phyloP scores from a whole-genome alignment of 768 basidiomycete genomes.

The Hypholoma sublateritium region DNA sequence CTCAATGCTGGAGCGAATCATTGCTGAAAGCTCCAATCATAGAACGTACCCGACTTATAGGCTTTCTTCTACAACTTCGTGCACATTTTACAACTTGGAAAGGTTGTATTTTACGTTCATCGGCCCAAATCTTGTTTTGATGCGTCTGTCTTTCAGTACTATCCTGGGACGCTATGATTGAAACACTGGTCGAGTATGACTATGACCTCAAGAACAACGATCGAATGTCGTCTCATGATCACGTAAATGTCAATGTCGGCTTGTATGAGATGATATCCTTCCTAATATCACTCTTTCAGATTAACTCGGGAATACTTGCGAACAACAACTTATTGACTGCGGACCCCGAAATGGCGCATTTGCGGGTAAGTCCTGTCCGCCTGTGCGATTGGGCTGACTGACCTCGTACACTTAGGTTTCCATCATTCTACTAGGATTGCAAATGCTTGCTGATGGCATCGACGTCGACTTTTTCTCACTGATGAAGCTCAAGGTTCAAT shows the following conservation, averaged over 20 bases:
- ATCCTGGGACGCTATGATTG: constrained; percentile 62
- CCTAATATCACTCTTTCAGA: not conserved
- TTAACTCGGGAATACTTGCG: not conserved
- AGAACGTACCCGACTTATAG: constrained; percentile 57
- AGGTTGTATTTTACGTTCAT: constrained; percentile 35
- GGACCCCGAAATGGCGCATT: constrained; percentile 47
- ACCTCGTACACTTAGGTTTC: constrained; percentile 41
- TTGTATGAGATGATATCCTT: not conserved
- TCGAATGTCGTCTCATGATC: constrained; percentile 37
- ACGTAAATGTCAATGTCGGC: constrained; percentile 29
- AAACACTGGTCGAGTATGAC: constrained; percentile 57
- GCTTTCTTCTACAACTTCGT: constrained; percentile 68
- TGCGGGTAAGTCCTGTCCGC: constrained; percentile 39
- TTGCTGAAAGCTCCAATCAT: constrained; percentile 52
- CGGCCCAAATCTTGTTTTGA: not conserved
- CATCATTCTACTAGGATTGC: constrained; percentile 55
- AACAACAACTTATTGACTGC: constrained; percentile 10
- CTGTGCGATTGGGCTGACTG: not conserved
- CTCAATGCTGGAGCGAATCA: constrained; percentile 67
- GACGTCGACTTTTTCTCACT: constrained; percentile 49
- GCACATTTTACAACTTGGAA: constrained; percentile 68
- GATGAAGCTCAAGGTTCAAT: constrained; percentile 60
- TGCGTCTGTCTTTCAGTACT: constrained; percentile 43
- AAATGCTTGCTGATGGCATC: constrained; percentile 68
- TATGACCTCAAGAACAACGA: constrained; percentile 36